Conservation (phyloP, 352 stramenopile genomes). For the Phytophthora brassicae region DNA sequence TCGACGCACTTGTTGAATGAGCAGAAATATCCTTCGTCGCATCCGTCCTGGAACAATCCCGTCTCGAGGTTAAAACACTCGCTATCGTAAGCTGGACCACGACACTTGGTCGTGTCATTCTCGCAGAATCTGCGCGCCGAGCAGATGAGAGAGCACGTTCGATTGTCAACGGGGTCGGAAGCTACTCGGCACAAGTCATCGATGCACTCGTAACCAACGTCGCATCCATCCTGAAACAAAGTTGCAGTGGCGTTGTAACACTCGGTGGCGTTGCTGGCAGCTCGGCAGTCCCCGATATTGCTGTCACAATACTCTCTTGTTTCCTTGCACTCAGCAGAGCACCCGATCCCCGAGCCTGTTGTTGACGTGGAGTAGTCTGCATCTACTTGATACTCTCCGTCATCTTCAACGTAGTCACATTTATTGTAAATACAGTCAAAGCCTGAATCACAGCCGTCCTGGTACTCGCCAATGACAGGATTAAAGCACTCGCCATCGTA, state of each 20-base stretch:
- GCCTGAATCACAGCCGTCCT: constrained; percentile 24
- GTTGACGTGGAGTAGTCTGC: background rate
- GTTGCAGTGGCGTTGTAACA: constrained; percentile 34
- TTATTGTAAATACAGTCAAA: constrained; percentile 26
- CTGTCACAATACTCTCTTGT: constrained; percentile 36
- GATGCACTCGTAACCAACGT: constrained; percentile 28
- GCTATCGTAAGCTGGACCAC: constrained; percentile 15
- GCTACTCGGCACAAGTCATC: constrained; percentile 34
- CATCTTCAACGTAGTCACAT: constrained; percentile 21
- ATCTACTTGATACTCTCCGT: background rate
- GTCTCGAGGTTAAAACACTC: constrained; percentile 44
- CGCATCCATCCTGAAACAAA: constrained; percentile 34
- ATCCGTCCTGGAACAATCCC: constrained; percentile 26
- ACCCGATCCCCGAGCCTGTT: background rate
- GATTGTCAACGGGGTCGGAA: constrained; percentile 3
- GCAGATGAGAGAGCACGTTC: constrained; percentile 16
- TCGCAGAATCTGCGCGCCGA: constrained; percentile 29
- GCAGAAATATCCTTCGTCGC: constrained; percentile 25
- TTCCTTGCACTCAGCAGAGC: background rate
- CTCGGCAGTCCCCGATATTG: constrained; percentile 23
- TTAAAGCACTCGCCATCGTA: constrained; percentile 30
- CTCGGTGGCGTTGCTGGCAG: constrained; percentile 16
- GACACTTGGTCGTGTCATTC: constrained; percentile 20
- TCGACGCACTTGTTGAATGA: constrained; percentile 33
- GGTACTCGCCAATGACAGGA: constrained; percentile 12